Base-by-base conservation (phyloP, 177 flowering plant species). In the Vitis hybrid region DNA sequence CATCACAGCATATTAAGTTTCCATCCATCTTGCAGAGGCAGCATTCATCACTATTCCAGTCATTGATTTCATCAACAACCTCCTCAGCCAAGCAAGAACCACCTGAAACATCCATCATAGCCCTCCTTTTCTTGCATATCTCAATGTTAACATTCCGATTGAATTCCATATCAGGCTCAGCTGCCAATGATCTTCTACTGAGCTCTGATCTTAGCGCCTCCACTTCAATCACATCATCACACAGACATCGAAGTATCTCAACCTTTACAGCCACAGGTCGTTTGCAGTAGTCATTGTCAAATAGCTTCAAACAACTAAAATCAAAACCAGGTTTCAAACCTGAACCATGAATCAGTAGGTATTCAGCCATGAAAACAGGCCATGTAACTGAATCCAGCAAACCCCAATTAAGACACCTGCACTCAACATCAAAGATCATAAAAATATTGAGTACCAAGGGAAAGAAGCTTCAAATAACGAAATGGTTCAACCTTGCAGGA, bases 21-120 rank as follows among this genome's bases (percentile, higher is more conserved):
- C 98, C 99, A 76, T 94, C 99, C 98, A 93, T 91, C 84, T 86
- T 91, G 79, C 98, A 96, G 13, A 96, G 89, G 73, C 97, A 89
- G 74, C 98, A 96, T 61, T 96, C 99, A 80, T 96, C 99, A 79
- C 88, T 86, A 71, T 96, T 94, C 85, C 88, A 72, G 76, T 96
- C 99, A 70, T 66, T 59, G 24, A 74, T 66, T 56, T 82, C 93
- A 66, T 82, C 86, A 58, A 62, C 79, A 46, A 70, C 70, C 49
- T 88, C 95, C 59, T 83, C 81, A 24, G 80, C 69, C 78, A 82
- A 73, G 81, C 80, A 75, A 73, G 86, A 79, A 72, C 71, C 75
- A 62, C 78, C 81, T 6, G 77, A 76, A 61, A 75, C 73, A 65
- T 85, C 87, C 64, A 77, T 60, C 1, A 61, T 52, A 55, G 73